Base-by-base conservation (phyloP, 2,329 filamentous ascomycete species). In the Curvularia sp. region DNA sequence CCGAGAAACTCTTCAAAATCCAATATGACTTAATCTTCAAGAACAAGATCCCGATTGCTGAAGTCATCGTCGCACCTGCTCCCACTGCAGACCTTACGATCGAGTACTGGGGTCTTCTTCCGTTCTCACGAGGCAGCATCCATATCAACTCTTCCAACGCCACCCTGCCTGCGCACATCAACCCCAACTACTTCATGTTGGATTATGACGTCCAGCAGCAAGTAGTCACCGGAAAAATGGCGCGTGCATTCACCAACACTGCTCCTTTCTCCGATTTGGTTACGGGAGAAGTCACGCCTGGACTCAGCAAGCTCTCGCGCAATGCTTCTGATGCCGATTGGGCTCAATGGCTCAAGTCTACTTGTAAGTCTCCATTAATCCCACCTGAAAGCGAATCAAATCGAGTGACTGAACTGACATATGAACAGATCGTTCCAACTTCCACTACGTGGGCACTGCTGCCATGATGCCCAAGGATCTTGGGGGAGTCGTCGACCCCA, bases 111-210 rank as follows among this genome's bases (percentile, higher is more conserved):
- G 49, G 49, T 15, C 49, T 51, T 51, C 38, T 51, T 42, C 49
- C 49, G n/a, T 42, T 51, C 35, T 42, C 38, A 13, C 38, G 49
- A 12, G 49, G 49, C 13, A 51, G 49, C 22, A 51, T 51, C 26
- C 49, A 51, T 5, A 51, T 51, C 24, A 42, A 51, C 38, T 51
- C 49, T 42, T 15, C 26, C 26, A 42, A 42, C 28, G 49, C 49
- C 22, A 28, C 42, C 5, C 12, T 28, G 9, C 33, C 33, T 18
- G 48, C 48, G 8, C 13, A 50, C 2, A 50, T 50, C 35, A 30
- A 50, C 20, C 48, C 48, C 1, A 50, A 50, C 35, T 50, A 50
- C 35, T 50, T 50, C 35, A 50, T 50, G 48, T 20, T 50, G 48
- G 48, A 50, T 41, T 50, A 50, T 15, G 48, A 50, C 15, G 18